A percentile compares a stretch with the other conserved stretches of the same genome.
These are phyloP conservation scores for Neonectria ditissima DNA, from an alignment of 2,329 filamentous ascomycete species.

Conservation along the genomic window DNA sequence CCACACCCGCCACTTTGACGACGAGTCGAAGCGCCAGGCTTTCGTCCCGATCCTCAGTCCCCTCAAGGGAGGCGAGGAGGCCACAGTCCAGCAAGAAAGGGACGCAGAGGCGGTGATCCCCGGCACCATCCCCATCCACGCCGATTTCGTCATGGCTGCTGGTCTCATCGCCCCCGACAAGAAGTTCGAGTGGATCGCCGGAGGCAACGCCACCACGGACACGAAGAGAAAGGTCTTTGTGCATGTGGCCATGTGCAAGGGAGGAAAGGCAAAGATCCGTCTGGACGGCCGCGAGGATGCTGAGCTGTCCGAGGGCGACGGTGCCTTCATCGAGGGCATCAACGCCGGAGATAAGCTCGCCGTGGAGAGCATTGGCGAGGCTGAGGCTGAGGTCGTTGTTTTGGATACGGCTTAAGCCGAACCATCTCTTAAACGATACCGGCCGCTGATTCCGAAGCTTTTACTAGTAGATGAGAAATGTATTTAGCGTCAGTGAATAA, in stretches of 20 bases:
- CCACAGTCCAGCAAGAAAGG: constrained; percentile 71
- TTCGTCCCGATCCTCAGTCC: constrained; percentile 84
- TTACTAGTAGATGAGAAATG: constrained; percentile 13
- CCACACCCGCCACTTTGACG: constrained; percentile 78
- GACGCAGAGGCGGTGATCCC: constrained; percentile 70
- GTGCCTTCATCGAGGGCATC: constrained; percentile 77
- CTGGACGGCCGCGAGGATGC: constrained; percentile 75
- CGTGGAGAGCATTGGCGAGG: constrained; percentile 76
- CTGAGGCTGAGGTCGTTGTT: constrained; percentile 76
- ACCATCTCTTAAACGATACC: constrained; percentile 4
- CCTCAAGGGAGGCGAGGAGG: constrained; percentile 73
- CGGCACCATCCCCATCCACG: constrained; percentile 84
- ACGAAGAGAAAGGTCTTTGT: constrained; percentile 80
- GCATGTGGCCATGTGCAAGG: constrained; percentile 84
- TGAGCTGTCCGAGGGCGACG: constrained; percentile 79
- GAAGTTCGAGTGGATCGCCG: constrained; percentile 79
- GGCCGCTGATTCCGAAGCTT: neutral
- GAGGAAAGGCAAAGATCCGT: constrained; percentile 77
- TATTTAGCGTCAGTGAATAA: constrained; percentile 22
- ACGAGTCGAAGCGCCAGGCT: constrained; percentile 76
- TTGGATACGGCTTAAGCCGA: constrained; percentile 68
- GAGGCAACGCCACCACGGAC: constrained; percentile 64
- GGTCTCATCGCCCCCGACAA: constrained; percentile 75
- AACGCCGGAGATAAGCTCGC: constrained; percentile 72
- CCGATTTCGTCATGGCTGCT: constrained; percentile 86